Conservation (phyloP, 2,329 filamentous ascomycete species). For the Hypocreales sp. region DNA sequence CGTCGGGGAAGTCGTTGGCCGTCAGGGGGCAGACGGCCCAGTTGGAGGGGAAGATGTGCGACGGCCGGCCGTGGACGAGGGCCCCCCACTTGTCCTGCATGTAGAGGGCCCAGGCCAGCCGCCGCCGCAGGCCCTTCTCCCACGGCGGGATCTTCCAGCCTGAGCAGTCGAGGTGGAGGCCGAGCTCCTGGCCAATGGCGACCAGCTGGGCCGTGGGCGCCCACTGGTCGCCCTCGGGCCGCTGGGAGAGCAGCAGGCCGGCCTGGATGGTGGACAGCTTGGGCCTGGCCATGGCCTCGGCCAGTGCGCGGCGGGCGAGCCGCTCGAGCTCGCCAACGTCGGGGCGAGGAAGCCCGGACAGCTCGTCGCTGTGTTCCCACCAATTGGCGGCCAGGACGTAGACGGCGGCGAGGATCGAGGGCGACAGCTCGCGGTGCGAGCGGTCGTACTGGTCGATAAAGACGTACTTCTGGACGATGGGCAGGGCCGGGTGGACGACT, state of each 20-base stretch:
- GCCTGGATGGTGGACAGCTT: slow-evolving; percentile 72
- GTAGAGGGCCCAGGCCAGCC: slow-evolving; percentile 80
- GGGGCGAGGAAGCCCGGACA: slow-evolving; percentile 49
- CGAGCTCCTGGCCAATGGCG: slow-evolving; percentile 74
- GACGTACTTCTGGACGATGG: slow-evolving; percentile 67
- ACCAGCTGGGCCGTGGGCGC: slow-evolving; percentile 77
- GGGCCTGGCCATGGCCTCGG: slow-evolving; percentile 64
- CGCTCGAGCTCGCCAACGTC: slow-evolving; percentile 60
- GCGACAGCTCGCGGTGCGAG: slow-evolving; percentile 58
- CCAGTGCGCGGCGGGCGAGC: slow-evolving; percentile 56
- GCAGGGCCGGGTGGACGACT: slow-evolving; percentile 66
- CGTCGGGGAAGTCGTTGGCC: slow-evolving; percentile 56
- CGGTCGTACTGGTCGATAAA: slow-evolving; percentile 66
- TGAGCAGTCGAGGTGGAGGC: slow-evolving; percentile 75
- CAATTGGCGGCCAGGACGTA: slow-evolving; percentile 80
- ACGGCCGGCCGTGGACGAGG: slow-evolving; percentile 70
- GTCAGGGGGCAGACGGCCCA: slow-evolving; percentile 62
- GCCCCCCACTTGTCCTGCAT: slow-evolving; percentile 92
- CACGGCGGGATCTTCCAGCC: slow-evolving; percentile 77
- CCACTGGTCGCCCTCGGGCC: slow-evolving; percentile 66
- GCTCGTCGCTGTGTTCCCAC: slow-evolving; percentile 60
- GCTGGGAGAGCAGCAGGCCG: slow-evolving; percentile 57
- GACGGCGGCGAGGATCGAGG: slow-evolving; percentile 62
- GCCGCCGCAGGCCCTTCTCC: slow-evolving; percentile 73
- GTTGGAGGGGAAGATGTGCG: slow-evolving; percentile 52